Base-by-base conservation (phyloP, 768 basidiomycete genomes). In the Cyclocybe cylindracea region DNA sequence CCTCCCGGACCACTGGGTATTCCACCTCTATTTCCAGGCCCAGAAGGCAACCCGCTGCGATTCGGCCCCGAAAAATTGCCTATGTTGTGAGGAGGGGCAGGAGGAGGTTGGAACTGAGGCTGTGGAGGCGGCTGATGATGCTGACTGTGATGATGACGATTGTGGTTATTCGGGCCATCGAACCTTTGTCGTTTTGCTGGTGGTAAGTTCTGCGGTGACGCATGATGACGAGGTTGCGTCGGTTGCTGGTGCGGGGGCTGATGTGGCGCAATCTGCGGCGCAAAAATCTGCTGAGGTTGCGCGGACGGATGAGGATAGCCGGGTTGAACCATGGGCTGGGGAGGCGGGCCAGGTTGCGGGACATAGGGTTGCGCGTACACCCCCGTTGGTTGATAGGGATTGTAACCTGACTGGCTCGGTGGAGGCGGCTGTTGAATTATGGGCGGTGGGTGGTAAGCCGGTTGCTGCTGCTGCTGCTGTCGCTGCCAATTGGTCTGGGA, bases 111-210 rank as follows among this genome's bases (percentile, higher is more conserved):
- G 58, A 88, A 88, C 55, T 86, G 87, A 3, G 86, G 84, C 58
- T 78, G 88, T 36, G 78, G 79, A 4, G 80, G 79, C n/a, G 74
- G 76, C 14, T 73, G 74, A 9, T 77, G 77, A 11, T 76, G 77
- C 29, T 78, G 80, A 44, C 69, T 67, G 54, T 77, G 80, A 58
- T 71, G 75, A 50, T 78, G 78, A 44, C 78, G 75, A 58, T 73
- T 76, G 39, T 77, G 77, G 32, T 76, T 72, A 55, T 72, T 80
- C 1, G 89, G 89, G 4, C 85, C 86, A 65, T 96, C 94, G 63
- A 94, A 94, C 39, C 93, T 82, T 59, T 87, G 92, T 47, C 94
- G 78, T 68, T 97, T 97, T 1, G 93, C 93, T 2, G 94, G 94
- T 7, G 94, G 94, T n/a, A 86, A 75, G 62, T 91, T 87, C 60